phyloP scores from a whole-genome alignment of 371 early-diverging fungal genomes.

The Mortierella sp. region DNA sequence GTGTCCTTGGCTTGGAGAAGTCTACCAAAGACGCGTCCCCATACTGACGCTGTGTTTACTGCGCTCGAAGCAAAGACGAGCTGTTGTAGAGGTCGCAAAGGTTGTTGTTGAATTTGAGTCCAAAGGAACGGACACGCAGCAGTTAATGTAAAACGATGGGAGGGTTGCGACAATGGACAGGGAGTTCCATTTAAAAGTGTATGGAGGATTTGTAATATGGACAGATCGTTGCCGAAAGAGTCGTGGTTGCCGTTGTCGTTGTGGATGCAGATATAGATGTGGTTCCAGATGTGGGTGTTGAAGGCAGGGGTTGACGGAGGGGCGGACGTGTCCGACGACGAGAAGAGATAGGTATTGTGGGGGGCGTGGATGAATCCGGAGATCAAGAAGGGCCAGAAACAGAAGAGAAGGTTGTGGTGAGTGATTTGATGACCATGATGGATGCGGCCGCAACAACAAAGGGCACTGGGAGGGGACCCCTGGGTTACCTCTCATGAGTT shows the following conservation, averaged over 20 bases:
- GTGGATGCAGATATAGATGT: not conserved
- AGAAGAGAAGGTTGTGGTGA: no score
- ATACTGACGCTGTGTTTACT: conserved; percentile 39
- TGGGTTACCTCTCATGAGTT: no score
- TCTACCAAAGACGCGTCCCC: conserved; percentile 44
- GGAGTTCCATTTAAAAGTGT: conserved; percentile 11
- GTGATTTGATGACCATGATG: no score
- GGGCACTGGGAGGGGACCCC: no score
- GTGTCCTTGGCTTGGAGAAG: conserved; percentile 47
- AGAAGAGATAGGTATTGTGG: conserved; percentile 5
- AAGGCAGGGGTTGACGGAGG: conserved; percentile 24
- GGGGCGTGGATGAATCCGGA: conserved; percentile 4
- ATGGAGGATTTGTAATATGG: not conserved
- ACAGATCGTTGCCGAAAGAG: conserved; percentile 9
- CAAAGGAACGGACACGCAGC: conserved; percentile 4
- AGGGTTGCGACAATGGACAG: conserved; percentile 11
- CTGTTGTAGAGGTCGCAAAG: conserved; percentile 19
- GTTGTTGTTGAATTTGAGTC: not conserved
- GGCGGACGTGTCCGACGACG: conserved; percentile 14
- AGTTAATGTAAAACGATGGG: conserved; percentile 9
- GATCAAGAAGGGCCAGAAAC: not conserved
- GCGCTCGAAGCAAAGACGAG: conserved; percentile 52
- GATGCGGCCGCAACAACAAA: no score
- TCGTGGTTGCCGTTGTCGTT: not conserved
- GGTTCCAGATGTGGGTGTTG: not conserved